Evolutionary conservation across 2,329 filamentous ascomycete species (phyloP).

Genomic region (Monosporascus sp.): DNA sequence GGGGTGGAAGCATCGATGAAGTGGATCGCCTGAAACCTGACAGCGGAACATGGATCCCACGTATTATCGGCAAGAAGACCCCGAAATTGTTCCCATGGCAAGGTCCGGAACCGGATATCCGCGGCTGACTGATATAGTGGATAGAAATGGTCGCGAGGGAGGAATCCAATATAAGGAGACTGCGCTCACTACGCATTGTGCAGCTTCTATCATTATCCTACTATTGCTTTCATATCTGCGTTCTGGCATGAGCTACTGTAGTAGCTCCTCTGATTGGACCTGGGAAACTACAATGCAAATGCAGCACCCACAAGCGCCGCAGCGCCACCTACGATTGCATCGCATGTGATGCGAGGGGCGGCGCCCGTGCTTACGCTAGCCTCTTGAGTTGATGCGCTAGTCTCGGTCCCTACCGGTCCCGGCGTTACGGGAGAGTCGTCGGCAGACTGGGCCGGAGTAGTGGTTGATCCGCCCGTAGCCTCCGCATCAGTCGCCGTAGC

Average conservation of each 20-base stretch:
- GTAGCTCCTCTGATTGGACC: too few species aligned
- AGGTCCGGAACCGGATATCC: not conserved
- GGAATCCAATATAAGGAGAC: not conserved
- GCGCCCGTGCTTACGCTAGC: not conserved
- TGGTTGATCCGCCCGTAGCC: not conserved
- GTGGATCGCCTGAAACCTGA: not conserved
- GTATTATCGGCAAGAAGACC: not conserved
- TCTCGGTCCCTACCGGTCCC: not conserved
- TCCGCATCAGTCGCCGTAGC: not conserved
- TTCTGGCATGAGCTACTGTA: not conserved
- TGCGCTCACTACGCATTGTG: too few species aligned
- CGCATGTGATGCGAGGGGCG: not conserved
- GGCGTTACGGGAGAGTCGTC: not conserved
- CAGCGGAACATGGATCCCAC: not conserved
- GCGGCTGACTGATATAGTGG: not conserved
- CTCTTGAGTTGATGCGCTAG: not conserved
- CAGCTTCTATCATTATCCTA: too few species aligned
- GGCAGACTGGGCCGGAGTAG: not conserved
- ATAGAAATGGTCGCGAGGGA: not conserved
- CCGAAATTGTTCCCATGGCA: not conserved
- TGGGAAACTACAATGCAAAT: not conserved
- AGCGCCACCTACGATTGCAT: not conserved
- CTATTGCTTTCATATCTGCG: too few species aligned
- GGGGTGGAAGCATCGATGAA: conserved; percentile 4
- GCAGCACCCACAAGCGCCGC: not conserved